phyloP scores from a whole-genome alignment of 1,284 basidiomycete genomes.

The Fomitopsis pinicola region DNA sequence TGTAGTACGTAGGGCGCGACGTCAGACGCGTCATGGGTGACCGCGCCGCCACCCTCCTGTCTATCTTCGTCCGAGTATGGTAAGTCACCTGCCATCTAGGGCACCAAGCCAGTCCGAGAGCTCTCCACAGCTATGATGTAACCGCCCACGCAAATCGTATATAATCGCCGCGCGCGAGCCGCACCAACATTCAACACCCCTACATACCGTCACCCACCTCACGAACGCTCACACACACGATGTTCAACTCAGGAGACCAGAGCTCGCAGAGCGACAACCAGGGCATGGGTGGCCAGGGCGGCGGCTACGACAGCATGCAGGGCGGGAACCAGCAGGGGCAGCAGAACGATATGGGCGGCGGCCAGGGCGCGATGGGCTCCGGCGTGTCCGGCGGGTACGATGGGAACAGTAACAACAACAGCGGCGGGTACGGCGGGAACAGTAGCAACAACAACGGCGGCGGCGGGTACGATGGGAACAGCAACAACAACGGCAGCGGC shows the following conservation, averaged over 20 bases:
- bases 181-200: neutral
- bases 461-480: constrained; percentile 6
- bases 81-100: neutral
- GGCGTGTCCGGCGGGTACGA: constrained; percentile 9
- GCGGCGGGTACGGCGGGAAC: no score
- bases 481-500: neutral
- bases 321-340: constrained; percentile 4
- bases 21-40: no score
- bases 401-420: neutral
- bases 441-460: no score
- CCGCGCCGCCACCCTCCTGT: neutral
- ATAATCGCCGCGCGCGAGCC: neutral
- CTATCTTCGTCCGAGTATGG: neutral
- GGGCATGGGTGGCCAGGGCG: constrained; percentile 11
- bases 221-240: neutral
- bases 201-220: neutral
- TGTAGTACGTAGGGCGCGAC: no score
- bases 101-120: neutral
- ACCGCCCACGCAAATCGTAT: neutral
- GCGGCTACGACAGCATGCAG: constrained; percentile 17
- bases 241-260: neutral
- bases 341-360: constrained; percentile 15
- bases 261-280: constrained; percentile 3
- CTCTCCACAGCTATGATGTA: neutral
- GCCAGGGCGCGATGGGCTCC: constrained; percentile 10